These are phyloP conservation scores for Colletotrichum sp. DNA, from an alignment of 2,329 filamentous ascomycete genomes.

Conservation along the genomic window DNA sequence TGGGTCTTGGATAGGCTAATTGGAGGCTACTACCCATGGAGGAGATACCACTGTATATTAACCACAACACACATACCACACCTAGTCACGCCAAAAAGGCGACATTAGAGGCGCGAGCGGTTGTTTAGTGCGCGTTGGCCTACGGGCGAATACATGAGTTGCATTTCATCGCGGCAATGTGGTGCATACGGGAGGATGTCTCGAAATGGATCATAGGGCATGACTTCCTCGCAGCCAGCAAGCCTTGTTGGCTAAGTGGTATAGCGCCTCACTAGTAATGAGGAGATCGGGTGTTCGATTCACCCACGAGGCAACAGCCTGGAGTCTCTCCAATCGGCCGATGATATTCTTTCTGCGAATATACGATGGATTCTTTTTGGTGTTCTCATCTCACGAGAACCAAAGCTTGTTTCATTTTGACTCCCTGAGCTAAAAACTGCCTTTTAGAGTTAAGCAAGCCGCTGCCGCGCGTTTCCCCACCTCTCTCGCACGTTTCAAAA, in stretches of 20 bases:
- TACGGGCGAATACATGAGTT: not conserved
- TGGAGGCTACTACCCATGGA: not conserved
- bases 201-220: not conserved
- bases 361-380: not conserved
- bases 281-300: conserved; percentile 24
- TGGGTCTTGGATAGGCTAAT: not conserved
- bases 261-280: conserved; percentile 26
- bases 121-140: not conserved
- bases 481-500: not conserved
- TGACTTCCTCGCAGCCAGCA: not conserved
- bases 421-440: not conserved
- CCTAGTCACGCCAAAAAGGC: not conserved
- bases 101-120: not conserved
- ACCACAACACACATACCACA: not conserved
- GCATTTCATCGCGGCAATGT: not conserved
- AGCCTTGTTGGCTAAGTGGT: conserved; percentile 25
- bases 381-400: not conserved
- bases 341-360: not conserved
- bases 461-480: not conserved
- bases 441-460: not conserved
- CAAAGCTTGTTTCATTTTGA: not conserved
- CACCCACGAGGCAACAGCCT: conserved; percentile 16
- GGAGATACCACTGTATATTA: conserved; percentile 19
- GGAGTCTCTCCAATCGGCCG: not conserved
- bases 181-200: not conserved